phyloP scores from a whole-genome alignment of 2,329 filamentous ascomycete species.

The Fusarium coicis region DNA sequence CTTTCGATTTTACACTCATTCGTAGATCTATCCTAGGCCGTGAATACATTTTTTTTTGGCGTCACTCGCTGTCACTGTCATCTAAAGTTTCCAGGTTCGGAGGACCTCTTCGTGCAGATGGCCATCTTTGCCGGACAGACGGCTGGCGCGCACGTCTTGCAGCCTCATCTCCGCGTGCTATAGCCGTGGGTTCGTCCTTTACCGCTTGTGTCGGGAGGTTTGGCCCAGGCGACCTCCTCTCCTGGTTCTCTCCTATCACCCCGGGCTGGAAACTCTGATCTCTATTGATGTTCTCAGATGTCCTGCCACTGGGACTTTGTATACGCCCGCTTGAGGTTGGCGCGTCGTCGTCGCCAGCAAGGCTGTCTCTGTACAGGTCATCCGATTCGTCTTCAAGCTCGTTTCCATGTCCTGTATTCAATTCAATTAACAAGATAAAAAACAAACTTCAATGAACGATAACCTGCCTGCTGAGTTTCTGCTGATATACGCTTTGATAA shows the following conservation, averaged over 20 bases:
- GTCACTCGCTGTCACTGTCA: neutral
- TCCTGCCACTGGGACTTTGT: rapidly evolving
- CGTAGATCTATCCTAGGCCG: rapidly evolving
- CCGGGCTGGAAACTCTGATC: neutral
- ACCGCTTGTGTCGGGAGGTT: rapidly evolving
- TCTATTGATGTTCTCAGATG: neutral
- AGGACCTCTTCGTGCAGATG: rapidly evolving
- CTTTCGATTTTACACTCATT: rapidly evolving
- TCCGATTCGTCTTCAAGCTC: neutral
- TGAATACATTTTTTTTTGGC: neutral
- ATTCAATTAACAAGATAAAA: rapidly evolving
- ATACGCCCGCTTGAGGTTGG: rapidly evolving
- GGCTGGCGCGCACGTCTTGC: neutral
- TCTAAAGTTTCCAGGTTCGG: neutral
- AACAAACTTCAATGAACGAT: rapidly evolving
- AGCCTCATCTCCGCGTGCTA: neutral
- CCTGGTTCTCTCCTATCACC: rapidly evolving
- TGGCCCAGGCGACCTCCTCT: rapidly evolving
- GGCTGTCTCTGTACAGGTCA: rapidly evolving
- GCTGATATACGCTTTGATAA: neutral
- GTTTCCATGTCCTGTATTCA: rapidly evolving
- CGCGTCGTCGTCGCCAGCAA: rapidly evolving
- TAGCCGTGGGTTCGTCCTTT: rapidly evolving
- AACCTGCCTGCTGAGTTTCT: rapidly evolving
- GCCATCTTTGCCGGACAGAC: neutral